These are phyloP conservation scores for Auriscalpium microsporum DNA, from an alignment of 768 basidiomycete species.

Conservation along the genomic window DNA sequence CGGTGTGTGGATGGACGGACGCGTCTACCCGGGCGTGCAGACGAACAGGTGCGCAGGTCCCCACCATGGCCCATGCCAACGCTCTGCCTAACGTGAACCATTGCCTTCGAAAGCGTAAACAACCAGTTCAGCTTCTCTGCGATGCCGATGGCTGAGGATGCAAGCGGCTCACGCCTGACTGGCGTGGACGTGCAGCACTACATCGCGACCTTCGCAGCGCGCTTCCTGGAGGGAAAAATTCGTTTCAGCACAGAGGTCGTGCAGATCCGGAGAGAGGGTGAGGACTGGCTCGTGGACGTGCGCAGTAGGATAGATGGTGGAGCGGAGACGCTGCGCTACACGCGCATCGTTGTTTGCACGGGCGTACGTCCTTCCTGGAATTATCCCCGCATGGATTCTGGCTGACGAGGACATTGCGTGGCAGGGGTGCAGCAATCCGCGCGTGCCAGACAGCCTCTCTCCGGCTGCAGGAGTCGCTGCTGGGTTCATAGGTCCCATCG, in stretches of 20 bases:
- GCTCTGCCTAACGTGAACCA: slow-evolving; percentile 11
- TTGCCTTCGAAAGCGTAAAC: slow-evolving; percentile 34
- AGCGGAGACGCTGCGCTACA: slow-evolving; percentile 31
- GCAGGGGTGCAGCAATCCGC: slow-evolving; percentile 49
- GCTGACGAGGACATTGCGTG: background rate
- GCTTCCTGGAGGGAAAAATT: slow-evolving; percentile 37
- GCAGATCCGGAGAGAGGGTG: slow-evolving; percentile 31
- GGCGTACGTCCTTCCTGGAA: slow-evolving; percentile 29
- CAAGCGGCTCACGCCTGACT: slow-evolving; percentile 37
- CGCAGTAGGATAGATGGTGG: slow-evolving; percentile 20
- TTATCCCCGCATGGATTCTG: background rate
- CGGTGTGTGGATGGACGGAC: slow-evolving; percentile 50
- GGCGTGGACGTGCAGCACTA: slow-evolving; percentile 49
- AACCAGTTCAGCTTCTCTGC: slow-evolving; percentile 56
- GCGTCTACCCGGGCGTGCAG: slow-evolving; percentile 46
- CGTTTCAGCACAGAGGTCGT: slow-evolving; percentile 41
- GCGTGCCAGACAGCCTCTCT: slow-evolving; percentile 36
- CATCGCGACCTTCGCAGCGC: slow-evolving; percentile 43
- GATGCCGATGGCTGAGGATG: slow-evolving; percentile 35
- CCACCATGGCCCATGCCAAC: background rate
- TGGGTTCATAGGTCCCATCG: slow-evolving; percentile 36
- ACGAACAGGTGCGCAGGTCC: slow-evolving; percentile 49
- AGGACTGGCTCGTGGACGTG: slow-evolving; percentile 39
- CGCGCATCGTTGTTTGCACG: slow-evolving; percentile 49
- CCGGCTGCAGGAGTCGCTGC: slow-evolving; percentile 27